Percentiles rank a stretch among this genome's conserved stretches.
Conservation (phyloP, 2,329 filamentous ascomycete genomes). For the Fusarium coffeatum region DNA sequence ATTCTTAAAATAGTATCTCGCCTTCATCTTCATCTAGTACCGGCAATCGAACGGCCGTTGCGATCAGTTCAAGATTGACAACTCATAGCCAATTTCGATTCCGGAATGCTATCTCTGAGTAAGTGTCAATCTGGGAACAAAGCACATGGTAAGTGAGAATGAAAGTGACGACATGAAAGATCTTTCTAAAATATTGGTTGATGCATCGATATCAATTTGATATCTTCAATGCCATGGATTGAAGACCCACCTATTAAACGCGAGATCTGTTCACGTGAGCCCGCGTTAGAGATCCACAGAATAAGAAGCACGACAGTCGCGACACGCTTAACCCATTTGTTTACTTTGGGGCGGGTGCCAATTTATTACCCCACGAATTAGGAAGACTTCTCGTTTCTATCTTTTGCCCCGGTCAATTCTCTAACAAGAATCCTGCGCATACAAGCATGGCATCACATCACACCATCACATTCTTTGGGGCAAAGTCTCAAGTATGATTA, state of each 20-base stretch:
- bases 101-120: not conserved
- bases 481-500: conserved; percentile 40
- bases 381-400: conserved; percentile 10
- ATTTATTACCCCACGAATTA: conserved; percentile 39
- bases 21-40: not conserved
- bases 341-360: conserved; percentile 41
- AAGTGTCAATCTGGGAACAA: not conserved
- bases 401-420: conserved; percentile 38
- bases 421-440: conserved; percentile 46
- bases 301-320: conserved; percentile 23
- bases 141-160: not conserved
- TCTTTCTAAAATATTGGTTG: not conserved
- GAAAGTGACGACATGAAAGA: not conserved
- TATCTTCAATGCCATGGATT: not conserved
- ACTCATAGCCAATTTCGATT: not conserved
- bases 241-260: not conserved
- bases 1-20: not conserved
- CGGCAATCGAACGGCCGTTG: not conserved
- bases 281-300: conserved; percentile 24
- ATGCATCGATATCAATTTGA: not conserved
- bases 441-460: conserved; percentile 32
- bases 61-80: not conserved
- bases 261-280: conserved; percentile 36
- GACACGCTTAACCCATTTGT: conserved; percentile 40
- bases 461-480: conserved; percentile 33